Conservation (phyloP, 164 flowering plant species). For the Echeveria elegans region DNA sequence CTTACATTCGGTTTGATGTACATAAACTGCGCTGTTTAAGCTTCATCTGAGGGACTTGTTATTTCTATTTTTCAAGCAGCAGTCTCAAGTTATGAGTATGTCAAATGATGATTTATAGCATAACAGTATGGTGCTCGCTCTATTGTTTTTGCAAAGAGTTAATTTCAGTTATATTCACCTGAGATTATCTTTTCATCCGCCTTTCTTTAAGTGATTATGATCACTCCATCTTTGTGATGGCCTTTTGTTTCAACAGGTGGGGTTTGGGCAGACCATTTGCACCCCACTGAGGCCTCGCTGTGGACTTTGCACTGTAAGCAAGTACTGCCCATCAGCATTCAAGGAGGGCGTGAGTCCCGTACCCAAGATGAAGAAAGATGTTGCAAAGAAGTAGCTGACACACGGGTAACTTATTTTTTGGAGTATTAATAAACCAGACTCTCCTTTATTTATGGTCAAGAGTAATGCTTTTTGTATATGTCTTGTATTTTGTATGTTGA, state of each 20-base stretch:
- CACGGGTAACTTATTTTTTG: background rate
- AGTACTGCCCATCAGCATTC: conserved; percentile 86
- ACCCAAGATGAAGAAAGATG: conserved; percentile 32
- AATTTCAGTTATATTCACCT: background rate
- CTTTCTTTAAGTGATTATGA: background rate
- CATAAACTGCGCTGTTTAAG: background rate
- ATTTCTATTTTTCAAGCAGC: too few species aligned
- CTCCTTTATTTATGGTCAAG: background rate
- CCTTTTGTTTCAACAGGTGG: conserved; percentile 51
- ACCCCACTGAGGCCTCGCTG: conserved; percentile 89
- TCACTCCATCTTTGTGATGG: background rate
- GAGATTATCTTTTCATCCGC: background rate
- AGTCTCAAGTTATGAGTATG: too few species aligned
- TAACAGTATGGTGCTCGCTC: too few species aligned
- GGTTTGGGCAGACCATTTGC: conserved; percentile 94
- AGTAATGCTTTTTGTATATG: background rate
- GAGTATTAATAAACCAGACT: background rate
- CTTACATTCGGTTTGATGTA: background rate
- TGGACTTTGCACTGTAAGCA: conserved; percentile 47
- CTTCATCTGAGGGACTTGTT: too few species aligned
- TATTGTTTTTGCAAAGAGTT: too few species aligned
- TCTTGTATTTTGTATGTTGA: background rate
- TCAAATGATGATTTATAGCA: too few species aligned
- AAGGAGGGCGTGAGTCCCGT: conserved; percentile 51
- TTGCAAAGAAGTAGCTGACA: conserved; percentile 15